These are phyloP conservation scores for Hyaloraphidium curvatum DNA, from an alignment of 192 early-diverging fungal species.

Conservation along the genomic window DNA sequence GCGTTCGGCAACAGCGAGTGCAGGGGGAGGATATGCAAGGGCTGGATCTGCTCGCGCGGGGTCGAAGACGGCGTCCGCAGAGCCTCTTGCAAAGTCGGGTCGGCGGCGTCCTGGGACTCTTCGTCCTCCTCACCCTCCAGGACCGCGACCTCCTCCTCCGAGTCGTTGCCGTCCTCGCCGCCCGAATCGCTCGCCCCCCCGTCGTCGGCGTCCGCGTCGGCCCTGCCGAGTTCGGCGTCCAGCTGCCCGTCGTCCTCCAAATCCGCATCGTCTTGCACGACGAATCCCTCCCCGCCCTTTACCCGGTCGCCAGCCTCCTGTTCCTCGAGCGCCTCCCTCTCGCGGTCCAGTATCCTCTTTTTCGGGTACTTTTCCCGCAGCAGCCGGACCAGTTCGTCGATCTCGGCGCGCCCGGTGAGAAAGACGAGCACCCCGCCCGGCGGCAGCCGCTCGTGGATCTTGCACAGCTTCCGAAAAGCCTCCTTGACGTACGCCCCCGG, in stretches of 20 bases:
- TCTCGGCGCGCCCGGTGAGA: conserved; percentile 87
- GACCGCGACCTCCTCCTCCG: conserved; percentile 38
- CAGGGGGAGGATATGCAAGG: conserved; percentile 81
- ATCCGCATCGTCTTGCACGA: background rate
- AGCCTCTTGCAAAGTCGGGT: background rate
- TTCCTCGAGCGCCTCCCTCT: background rate
- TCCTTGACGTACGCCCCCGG: conserved; percentile 60
- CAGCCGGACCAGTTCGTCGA: conserved; percentile 52
- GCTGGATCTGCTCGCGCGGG: conserved; percentile 9
- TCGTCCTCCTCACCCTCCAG: conserved; percentile 35
- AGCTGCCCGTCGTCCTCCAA: background rate
- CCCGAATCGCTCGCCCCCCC: conserved; percentile 5
- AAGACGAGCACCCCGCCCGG: conserved; percentile 88
- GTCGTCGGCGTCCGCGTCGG: background rate
- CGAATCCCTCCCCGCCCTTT: background rate
- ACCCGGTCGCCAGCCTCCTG: background rate
- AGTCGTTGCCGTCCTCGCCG: conserved; percentile 35
- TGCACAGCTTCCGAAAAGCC: conserved; percentile 74
- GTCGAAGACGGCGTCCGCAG: too few species aligned
- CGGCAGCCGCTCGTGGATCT: conserved; percentile 86
- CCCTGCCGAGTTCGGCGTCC: background rate
- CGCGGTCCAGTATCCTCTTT: too few species aligned
- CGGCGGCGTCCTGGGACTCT: conserved; percentile 21
- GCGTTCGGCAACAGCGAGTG: conserved; percentile 84
- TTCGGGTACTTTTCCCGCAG: conserved; percentile 52